Evolutionary conservation across 1,284 basidiomycete species (phyloP).

Genomic region (Ustilago tritici): DNA sequence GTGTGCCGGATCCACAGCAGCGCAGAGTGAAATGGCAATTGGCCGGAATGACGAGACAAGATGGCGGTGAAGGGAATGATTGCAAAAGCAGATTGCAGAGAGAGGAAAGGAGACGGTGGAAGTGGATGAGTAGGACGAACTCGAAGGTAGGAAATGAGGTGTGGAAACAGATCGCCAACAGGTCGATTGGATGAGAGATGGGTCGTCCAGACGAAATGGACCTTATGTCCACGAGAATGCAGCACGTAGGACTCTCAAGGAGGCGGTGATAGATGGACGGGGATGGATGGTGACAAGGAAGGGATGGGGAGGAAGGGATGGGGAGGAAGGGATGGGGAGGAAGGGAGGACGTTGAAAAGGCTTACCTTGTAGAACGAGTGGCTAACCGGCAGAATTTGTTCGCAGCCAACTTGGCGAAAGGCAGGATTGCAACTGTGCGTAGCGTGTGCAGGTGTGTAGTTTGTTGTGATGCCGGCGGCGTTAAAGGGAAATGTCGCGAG

Average conservation of each 20-base stretch:
- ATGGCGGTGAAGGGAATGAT: neutral
- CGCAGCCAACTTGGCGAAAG: neutral
- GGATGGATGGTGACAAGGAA: neutral
- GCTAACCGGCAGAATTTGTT: neutral
- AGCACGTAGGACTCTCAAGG: neutral
- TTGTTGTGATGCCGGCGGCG: neutral
- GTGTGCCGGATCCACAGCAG: neutral
- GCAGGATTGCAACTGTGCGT: neutral
- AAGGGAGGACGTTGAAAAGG: neutral
- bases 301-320: no score
- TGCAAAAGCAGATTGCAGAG: neutral
- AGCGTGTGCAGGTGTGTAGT: neutral
- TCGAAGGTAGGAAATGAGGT: neutral
- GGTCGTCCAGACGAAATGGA: neutral
- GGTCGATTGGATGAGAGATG: neutral
- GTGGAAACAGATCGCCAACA: neutral
- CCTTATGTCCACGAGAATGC: neutral
- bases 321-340: neutral
- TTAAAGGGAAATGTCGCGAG: neutral
- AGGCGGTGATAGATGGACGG: neutral
- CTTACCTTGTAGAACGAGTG: conserved; percentile 1
- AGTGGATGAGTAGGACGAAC: no score
- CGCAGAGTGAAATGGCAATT: neutral
- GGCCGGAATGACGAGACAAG: neutral
- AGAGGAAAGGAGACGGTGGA: neutral